Conservation (phyloP, 768 basidiomycete genomes). For the Trametes gibbosa region DNA sequence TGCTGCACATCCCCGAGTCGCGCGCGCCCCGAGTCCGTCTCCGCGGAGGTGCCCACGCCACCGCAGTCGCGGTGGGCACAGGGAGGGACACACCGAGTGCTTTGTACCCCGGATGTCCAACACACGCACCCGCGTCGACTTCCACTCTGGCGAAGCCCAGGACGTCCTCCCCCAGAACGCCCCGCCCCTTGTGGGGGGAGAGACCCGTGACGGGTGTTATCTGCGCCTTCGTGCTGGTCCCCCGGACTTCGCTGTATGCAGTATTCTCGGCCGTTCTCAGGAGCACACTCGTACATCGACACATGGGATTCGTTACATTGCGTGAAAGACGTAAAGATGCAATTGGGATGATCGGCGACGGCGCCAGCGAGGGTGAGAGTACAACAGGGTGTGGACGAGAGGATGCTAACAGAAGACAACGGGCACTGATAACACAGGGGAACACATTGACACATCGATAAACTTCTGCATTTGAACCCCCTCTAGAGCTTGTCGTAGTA, state of each 20-base stretch:
- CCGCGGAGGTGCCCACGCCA: too few species aligned
- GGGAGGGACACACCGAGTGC: too few species aligned
- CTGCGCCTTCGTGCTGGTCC: neutral
- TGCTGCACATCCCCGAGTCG: too few species aligned
- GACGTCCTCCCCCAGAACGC: neutral
- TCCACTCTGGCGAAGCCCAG: neutral
- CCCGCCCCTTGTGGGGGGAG: too few species aligned
- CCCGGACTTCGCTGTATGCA: neutral
- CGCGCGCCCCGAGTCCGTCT: too few species aligned
- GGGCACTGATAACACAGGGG: conserved; percentile 22
- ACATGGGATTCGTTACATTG: conserved; percentile 11
- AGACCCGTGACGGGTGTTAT: conserved; percentile 1
- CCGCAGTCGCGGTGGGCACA: too few species aligned
- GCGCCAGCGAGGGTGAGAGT: conserved; percentile 11
- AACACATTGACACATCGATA: conserved; percentile 21
- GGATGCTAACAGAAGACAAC: conserved; percentile 20
- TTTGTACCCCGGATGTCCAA: neutral
- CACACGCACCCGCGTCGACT: neutral
- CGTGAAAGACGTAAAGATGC: conserved; percentile 21
- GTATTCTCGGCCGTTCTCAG: neutral
- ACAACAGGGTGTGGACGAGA: conserved; percentile 18
- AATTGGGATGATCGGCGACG: conserved; percentile 16
- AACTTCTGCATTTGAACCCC: conserved; percentile 25
- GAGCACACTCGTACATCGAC: conserved; percentile 6
- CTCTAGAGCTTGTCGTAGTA: conserved; percentile 83